Percentiles rank a stretch among this genome's conserved stretches.
Evolutionary conservation across 2,329 filamentous ascomycete genomes (phyloP).

Genomic region (Stachybotrys chartarum): DNA sequence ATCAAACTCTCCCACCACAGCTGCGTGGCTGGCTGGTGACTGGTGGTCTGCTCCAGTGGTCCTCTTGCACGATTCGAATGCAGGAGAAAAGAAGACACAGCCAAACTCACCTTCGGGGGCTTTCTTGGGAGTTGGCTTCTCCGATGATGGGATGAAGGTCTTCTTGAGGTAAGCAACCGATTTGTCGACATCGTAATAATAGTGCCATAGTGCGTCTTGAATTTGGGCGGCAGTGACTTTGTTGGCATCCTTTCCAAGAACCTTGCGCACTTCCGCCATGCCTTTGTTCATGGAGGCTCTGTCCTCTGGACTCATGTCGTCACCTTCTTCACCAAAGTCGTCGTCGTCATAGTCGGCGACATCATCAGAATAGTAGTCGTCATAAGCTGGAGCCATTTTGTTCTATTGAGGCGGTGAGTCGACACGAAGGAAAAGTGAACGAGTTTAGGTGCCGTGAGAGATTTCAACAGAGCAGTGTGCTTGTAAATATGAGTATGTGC

Average conservation of each 20-base stretch:
- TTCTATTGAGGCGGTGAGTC: neutral
- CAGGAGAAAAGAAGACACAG: slow-evolving; percentile 22
- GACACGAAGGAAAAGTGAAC: neutral
- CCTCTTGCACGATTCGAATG: slow-evolving; percentile 15
- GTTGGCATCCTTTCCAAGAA: slow-evolving; percentile 52
- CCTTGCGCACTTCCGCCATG: slow-evolving; percentile 57
- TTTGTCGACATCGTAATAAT: slow-evolving; percentile 89
- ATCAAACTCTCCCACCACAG: neutral
- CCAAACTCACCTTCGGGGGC: slow-evolving; percentile 33
- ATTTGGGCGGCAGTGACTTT: slow-evolving; percentile 61
- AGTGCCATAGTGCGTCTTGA: slow-evolving; percentile 88
- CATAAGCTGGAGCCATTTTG: slow-evolving; percentile 18
- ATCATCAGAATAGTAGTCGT: slow-evolving; percentile 41
- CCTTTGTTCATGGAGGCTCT: slow-evolving; percentile 51
- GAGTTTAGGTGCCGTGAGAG: neutral
- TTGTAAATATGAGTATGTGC: too few species aligned
- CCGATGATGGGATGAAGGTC: slow-evolving; percentile 44
- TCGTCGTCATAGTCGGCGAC: slow-evolving; percentile 41
- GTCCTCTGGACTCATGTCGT: slow-evolving; percentile 41
- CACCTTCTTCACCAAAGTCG: slow-evolving; percentile 36
- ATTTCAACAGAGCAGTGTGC: too few species aligned
- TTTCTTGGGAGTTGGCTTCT: slow-evolving; percentile 35
- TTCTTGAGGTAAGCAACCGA: slow-evolving; percentile 72
- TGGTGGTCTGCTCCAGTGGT: slow-evolving; percentile 24
- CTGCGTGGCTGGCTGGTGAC: slow-evolving; percentile 7